phyloP scores from a whole-genome alignment of 768 basidiomycete genomes.

The Amanita pallidorosea region DNA sequence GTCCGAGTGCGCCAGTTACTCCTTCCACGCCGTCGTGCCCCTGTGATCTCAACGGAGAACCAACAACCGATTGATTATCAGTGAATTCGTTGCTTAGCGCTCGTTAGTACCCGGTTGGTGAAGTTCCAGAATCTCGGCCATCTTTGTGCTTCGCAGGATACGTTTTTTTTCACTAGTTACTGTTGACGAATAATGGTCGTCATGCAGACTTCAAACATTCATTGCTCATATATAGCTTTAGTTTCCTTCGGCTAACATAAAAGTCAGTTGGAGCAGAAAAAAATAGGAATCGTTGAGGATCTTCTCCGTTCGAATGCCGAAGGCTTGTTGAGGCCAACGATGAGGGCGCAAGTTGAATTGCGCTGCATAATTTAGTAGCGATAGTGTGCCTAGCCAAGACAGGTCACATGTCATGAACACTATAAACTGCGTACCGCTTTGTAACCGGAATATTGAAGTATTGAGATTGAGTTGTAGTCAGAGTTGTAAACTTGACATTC shows the following conservation, averaged over 20 bases:
- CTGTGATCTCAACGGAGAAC: too few species aligned
- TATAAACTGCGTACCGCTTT: constrained; percentile 28
- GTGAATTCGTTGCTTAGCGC: too few species aligned
- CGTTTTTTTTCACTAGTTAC: background rate
- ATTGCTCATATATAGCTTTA: background rate
- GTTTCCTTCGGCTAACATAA: constrained; percentile 19
- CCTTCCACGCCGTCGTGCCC: too few species aligned
- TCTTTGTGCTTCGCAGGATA: too few species aligned
- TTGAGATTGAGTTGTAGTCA: constrained; percentile 61
- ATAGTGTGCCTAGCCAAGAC: constrained; percentile 7
- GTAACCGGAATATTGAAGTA: constrained; percentile 89
- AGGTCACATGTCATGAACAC: constrained; percentile 1
- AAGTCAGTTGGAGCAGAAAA: constrained; percentile 33
- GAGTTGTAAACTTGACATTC: constrained; percentile 86
- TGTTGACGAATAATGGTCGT: background rate
- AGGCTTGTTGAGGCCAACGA: constrained; percentile 75
- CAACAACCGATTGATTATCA: too few species aligned
- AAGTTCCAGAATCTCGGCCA: too few species aligned
- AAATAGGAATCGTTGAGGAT: constrained; percentile 56
- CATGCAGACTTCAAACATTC: constrained; percentile 17
- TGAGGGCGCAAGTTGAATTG: constrained; percentile 16
- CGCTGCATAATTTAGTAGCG: background rate
- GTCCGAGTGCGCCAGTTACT: too few species aligned
- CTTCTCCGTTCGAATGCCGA: constrained; percentile 47
- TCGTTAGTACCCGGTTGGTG: too few species aligned